phyloP scores from a whole-genome alignment of 495 filamentous ascomycete species.

The Penicillium malachiteum region DNA sequence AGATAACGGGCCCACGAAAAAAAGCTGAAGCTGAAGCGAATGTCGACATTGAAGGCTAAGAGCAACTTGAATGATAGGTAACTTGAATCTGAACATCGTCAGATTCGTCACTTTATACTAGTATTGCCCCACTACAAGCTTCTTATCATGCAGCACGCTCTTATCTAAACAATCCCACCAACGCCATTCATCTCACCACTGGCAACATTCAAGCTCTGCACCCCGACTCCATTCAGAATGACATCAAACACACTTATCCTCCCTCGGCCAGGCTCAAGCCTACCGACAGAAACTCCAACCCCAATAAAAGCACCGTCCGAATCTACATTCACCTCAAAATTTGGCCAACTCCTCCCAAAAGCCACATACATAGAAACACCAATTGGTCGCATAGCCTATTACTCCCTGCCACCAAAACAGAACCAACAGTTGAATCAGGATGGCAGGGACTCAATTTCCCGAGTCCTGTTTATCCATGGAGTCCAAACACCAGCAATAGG shows the following conservation, averaged over 20 bases:
- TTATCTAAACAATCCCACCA: no score
- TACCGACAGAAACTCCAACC: constrained; percentile 1
- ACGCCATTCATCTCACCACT: no score
- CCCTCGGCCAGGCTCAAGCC: constrained; percentile 28
- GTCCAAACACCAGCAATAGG: constrained; percentile 40
- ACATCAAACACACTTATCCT: constrained; percentile 14
- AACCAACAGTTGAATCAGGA: background rate
- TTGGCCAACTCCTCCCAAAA: constrained; percentile 36
- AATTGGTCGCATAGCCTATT: constrained; percentile 36
- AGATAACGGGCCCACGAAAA: no score
- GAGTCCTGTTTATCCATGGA: constrained; percentile 34
- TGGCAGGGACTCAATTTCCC: constrained; percentile 6
- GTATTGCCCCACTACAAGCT: no score
- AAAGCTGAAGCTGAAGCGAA: no score
- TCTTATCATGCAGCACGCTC: no score
- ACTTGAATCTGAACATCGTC: no score
- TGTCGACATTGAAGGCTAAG: no score
- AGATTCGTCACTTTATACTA: no score
- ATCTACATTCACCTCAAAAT: constrained; percentile 30
- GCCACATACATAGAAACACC: constrained; percentile 33
- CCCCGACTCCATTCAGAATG: no score
- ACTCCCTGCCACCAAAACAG: constrained; percentile 18
- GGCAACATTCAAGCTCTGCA: no score
- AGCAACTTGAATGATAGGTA: no score
- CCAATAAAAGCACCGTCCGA: constrained; percentile 38